Base-by-base conservation (phyloP, 768 basidiomycete species). In the Dacryopinax spathularia region DNA sequence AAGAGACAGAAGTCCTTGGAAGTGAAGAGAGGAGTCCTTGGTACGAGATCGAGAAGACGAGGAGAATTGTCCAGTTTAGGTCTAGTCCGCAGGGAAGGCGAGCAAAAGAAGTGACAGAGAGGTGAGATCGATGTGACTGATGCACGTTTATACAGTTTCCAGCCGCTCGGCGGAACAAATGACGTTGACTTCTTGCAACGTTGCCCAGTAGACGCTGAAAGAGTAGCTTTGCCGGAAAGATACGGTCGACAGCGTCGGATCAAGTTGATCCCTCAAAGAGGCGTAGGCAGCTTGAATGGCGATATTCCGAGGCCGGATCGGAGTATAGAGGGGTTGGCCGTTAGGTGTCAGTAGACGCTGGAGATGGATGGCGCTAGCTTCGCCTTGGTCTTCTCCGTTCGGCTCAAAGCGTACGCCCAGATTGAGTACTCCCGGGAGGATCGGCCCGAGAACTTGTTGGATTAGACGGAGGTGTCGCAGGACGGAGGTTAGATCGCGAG, bases 41-140 rank as follows among this genome's bases (percentile, higher is more conserved):
- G 22, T 41, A 41, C 22, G 7, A n/a, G n/a, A 41, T 41, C 6
- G 22, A 6, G 4, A 18, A 6, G 6, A 41, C 18, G n/a, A 22
- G 25, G 48, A 56, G 48, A 56, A 56, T 56, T 56, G 48, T 56
- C 48, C n/a, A n/a, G n/a, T n/a, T n/a, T n/a, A n/a, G n/a, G n/a
- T n/a, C n/a, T n/a, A n/a, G n/a, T n/a, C n/a, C n/a, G n/a, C n/a
- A n/a, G n/a, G n/a, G n/a, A n/a, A n/a, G n/a, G n/a, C n/a, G n/a
- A n/a, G n/a, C n/a, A n/a, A n/a, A n/a, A n/a, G n/a, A n/a, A n/a
- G 25, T 15, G 25, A 27, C 25, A 56, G 12, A 15, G 39, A 5
- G 18, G 39, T 6, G 22, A 22, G 22, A 41, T 18, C 22, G 18
- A 15, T 29, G 48, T 56, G 48, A 5, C 29, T 56, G 48, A 56